Percentiles rank a stretch among this genome's conserved stretches.
Evolutionary conservation across 2,329 filamentous ascomycete genomes (phyloP).

Genomic region (Aspergillus bombycis): DNA sequence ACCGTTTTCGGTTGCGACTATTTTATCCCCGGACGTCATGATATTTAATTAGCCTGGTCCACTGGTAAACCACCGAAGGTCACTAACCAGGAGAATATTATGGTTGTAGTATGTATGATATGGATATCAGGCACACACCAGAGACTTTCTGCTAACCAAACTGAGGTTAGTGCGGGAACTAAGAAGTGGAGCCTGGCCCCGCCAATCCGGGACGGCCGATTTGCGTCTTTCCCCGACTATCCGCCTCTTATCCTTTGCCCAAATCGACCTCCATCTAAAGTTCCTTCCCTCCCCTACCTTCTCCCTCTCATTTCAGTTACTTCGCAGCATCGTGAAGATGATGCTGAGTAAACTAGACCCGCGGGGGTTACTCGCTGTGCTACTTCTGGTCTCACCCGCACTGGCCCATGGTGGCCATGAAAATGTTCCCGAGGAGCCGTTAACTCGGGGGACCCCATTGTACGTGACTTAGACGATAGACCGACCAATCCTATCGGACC

Average conservation of each 20-base stretch:
- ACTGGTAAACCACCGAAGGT: neutral
- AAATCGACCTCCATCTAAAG: neutral
- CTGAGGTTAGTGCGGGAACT: neutral
- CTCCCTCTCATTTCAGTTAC: constrained; percentile 1
- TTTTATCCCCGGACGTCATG: neutral
- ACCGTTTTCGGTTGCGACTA: neutral
- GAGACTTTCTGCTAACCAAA: neutral
- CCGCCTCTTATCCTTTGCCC: constrained; percentile 2
- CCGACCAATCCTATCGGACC: neutral
- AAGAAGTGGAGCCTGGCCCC: neutral
- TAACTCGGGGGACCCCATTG: constrained; percentile 73
- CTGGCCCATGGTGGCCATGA: constrained; percentile 58
- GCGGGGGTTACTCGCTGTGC: constrained; percentile 27
- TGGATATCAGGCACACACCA: too few species aligned
- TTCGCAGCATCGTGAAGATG: constrained; percentile 12
- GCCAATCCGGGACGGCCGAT: constrained; percentile 18
- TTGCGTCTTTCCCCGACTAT: constrained; percentile 7
- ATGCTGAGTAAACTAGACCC: constrained; percentile 21
- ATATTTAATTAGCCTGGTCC: neutral
- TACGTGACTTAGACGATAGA: constrained; percentile 47
- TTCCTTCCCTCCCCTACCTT: constrained; percentile 1
- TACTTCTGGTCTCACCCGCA: constrained; percentile 32
- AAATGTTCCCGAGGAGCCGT: constrained; percentile 69
- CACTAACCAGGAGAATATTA: neutral
- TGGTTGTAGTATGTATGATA: neutral